Base-by-base conservation (phyloP, 371 early-diverging fungal species). In the Mucor plumbeus region DNA sequence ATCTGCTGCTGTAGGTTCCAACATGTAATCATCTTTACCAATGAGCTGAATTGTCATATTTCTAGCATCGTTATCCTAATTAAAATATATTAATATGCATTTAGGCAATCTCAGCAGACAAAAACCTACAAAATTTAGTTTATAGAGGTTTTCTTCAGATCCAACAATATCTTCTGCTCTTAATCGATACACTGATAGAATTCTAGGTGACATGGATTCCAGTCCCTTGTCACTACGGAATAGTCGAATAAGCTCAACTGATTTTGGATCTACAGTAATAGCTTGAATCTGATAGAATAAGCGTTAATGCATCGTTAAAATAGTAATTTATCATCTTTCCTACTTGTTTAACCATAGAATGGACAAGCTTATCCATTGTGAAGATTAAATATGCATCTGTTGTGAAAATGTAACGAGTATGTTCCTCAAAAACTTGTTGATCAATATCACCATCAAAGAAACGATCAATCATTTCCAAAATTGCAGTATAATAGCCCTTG, bases 391-490 rank as follows among this genome's bases (percentile, higher is more conserved):
- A 95, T 0, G 94, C 98, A 33, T 92, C 86, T 17, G 94, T 95
- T 5, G 91, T 90, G 75, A 93, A 97, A 69, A 97, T 78, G 40
- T 87, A 87, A 5, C 98, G 90, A 38, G 93, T 75, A 53, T 88
- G 85, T 67, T 99, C 99, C 72, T 99, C 99, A 88, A 92, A 99
- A 44, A 81, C 82, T 38, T 79, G 79, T 38, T 85, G 77, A 34
- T 99, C 99, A 63, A 98, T 79, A 26, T 94, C 93, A 39, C 90
- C 91, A 65, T 87, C 89, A 74, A 97, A 79, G 64, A 94, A 90
- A 55, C 89, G 88, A 72, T 87, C 87, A 33, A 96, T 87, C 40
- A 92, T 72, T 50, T 90, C 89, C 53, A 97, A 73, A 15, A 98
- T 78, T 31, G 91, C 87, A 35, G 73, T 58, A 75, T 94, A 97